These are phyloP conservation scores for Colletotrichum tropicicola DNA, from an alignment of 2,329 filamentous ascomycete species.

Conservation along the genomic window DNA sequence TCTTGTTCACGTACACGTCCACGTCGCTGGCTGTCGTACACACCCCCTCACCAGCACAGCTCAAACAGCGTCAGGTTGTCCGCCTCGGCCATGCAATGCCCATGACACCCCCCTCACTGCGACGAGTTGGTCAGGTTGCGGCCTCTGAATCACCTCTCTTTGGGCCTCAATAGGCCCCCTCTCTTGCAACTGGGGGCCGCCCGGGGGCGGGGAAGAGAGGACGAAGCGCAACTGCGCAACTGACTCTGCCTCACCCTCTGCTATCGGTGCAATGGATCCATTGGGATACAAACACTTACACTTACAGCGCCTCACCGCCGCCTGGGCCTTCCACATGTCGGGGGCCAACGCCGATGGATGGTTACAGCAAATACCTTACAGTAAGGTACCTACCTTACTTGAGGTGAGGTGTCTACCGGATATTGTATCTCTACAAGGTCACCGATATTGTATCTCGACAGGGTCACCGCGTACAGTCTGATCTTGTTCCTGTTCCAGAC, in stretches of 20 bases:
- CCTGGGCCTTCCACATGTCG: background rate
- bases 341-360: background rate
- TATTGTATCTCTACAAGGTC: no score
- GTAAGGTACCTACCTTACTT: background rate
- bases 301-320: background rate
- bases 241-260: background rate
- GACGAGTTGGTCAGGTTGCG: slow-evolving; percentile 9
- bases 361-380: background rate
- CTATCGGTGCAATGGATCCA: no score
- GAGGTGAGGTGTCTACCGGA: no score
- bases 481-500: slow-evolving; percentile 10
- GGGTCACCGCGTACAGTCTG: background rate
- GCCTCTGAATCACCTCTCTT: background rate
- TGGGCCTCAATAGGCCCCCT: slow-evolving; percentile 4
- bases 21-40: slow-evolving; percentile 5
- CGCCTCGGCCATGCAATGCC: background rate
- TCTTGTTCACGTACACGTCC: background rate
- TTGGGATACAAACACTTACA: slow-evolving; percentile 14
- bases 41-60: slow-evolving; percentile 7
- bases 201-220: background rate
- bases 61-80: background rate
- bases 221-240: slow-evolving; percentile 4
- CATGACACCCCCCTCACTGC: background rate
- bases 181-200: slow-evolving; percentile 4
- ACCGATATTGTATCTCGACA: no score